Conservation (phyloP, 2,329 filamentous ascomycete genomes). For the Calcarisporium arbuscula region DNA sequence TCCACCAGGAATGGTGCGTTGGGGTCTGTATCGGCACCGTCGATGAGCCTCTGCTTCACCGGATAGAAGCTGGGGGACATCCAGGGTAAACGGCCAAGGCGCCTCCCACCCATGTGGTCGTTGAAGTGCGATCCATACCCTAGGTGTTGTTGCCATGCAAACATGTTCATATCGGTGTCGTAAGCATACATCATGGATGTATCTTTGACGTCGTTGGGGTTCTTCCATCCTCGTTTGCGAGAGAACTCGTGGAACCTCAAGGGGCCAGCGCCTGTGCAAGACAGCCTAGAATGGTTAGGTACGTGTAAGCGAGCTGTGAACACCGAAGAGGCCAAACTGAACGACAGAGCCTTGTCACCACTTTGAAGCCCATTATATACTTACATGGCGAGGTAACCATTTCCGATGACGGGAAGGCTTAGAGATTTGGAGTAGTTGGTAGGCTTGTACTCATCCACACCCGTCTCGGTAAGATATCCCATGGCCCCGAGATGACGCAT, state of each 20-base stretch:
- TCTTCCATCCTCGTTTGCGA: constrained; percentile 19
- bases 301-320: neutral
- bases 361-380: too few species aligned
- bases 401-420: constrained; percentile 25
- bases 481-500: constrained; percentile 31
- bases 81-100: constrained; percentile 26
- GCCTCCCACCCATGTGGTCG: constrained; percentile 30
- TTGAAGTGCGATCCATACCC: constrained; percentile 28
- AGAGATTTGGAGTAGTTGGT: constrained; percentile 32
- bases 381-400: constrained; percentile 26
- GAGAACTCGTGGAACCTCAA: constrained; percentile 24
- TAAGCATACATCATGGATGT: constrained; percentile 25
- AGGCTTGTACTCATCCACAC: constrained; percentile 26
- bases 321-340: neutral
- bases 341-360: too few species aligned
- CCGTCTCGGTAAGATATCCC: constrained; percentile 31
- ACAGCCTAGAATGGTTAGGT: constrained; percentile 8
- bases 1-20: constrained; percentile 25
- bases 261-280: constrained; percentile 12
- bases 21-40: constrained; percentile 18
- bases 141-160: constrained; percentile 22
- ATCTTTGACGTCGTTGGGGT: constrained; percentile 21
- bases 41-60: constrained; percentile 23
- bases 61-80: constrained; percentile 29
- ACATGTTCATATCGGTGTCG: constrained; percentile 27